Base-by-base conservation (phyloP, 192 early-diverging fungal species). In the Coemansia sp. region DNA sequence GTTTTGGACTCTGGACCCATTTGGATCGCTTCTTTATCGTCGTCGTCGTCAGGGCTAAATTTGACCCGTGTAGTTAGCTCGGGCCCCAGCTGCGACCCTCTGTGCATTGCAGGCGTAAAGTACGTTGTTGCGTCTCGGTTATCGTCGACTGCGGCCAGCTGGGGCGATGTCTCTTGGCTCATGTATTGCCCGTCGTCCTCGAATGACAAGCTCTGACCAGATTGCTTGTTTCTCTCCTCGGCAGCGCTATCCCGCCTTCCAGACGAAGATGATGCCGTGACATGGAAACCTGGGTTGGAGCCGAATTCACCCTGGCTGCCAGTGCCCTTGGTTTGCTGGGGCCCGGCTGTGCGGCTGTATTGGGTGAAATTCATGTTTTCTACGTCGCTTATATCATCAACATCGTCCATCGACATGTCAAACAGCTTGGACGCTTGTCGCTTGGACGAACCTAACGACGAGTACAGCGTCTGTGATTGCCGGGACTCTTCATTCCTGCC, bases 381-480 rank as follows among this genome's bases (percentile, higher is more conserved):
- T 29, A 79, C 29, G 53, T 80, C 77, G 65, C 77, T 74, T 54
- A 78, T 63, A 41, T 74, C 69, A 29, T 75, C 69, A 52, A 66
- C 53, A 41, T 74, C 73, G 29, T 75, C 77, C 45, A 60, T 56
- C 13, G 71, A 67, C n/a, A 68, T 40, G 55, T 69, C 66, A 14
- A 75, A 71, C 1, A 68, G 66, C 41, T 65, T 70, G 1, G 66
- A 60, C 0, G 34, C 48, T 13, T 57, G 22, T 22, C 45, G 38
- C 48, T 64, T 63, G 23, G 48, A 42, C 13, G 61, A 22, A 2
- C 53, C n/a, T 33, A 59, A 36, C 38, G 59, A 61, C 7, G 76
- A 54, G 43, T 78, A 78, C 40, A 66, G 52, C 5, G 63, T 34
- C 36, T 62, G 73, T 1, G 54, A 36, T 9, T 70, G 36, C 20